phyloP scores from a whole-genome alignment of 495 filamentous ascomycete species.

The Podospora bellae-mahoneyi region DNA sequence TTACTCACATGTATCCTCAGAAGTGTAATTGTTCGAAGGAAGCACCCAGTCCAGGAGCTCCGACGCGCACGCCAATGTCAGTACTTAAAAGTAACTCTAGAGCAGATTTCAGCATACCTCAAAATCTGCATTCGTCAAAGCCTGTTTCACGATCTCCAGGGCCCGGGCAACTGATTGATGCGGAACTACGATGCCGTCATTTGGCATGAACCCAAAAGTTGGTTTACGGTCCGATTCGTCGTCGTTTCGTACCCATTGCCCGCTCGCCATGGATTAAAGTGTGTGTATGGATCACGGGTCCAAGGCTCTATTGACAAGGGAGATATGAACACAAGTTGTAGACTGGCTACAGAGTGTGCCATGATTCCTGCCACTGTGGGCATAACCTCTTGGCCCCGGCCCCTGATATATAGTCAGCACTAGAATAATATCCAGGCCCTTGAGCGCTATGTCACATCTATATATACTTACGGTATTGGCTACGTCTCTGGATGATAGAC shows the following conservation, averaged over 20 bases:
- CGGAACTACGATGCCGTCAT: background rate
- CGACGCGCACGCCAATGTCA: no score
- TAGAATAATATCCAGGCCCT: slow-evolving; percentile 37
- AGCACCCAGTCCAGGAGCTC: background rate
- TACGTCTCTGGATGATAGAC: background rate
- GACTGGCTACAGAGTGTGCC: slow-evolving; percentile 43
- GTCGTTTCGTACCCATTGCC: background rate
- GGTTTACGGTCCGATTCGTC: background rate
- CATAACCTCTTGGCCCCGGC: slow-evolving; percentile 56
- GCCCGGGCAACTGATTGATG: background rate
- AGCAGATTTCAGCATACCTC: no score
- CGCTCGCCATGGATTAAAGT: background rate
- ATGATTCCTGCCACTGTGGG: slow-evolving; percentile 37
- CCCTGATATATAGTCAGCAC: background rate
- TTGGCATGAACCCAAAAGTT: background rate
- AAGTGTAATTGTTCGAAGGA: background rate
- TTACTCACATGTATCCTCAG: background rate
- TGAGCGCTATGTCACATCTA: no score
- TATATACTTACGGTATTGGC: background rate
- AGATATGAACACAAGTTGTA: slow-evolving; percentile 56
- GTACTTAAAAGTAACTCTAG: no score
- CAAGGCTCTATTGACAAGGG: background rate
- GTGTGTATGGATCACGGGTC: background rate
- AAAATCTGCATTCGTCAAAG: background rate
- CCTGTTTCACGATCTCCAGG: background rate